Percentiles rank a stretch among this genome's conserved stretches.
These are phyloP conservation scores for Solanum habrochaites DNA, from an alignment of 257 asterid genomes.

Conservation along the genomic window DNA sequence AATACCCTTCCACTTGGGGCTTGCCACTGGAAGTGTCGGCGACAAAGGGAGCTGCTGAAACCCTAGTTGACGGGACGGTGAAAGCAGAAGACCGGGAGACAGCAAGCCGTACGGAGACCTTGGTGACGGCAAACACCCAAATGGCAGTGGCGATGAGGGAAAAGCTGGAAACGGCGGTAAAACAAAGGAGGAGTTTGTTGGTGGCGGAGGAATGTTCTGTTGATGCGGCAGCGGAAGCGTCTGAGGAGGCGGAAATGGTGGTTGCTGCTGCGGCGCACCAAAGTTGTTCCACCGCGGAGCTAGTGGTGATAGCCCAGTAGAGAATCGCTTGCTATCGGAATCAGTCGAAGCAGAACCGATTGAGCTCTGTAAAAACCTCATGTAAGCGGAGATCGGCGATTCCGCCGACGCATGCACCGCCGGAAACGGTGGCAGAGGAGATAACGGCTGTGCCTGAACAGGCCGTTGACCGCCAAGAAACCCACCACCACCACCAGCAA, in stretches of 20 bases:
- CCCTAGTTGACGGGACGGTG: conserved; percentile 71
- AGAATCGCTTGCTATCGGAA: neutral
- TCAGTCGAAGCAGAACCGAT: conserved; percentile 1
- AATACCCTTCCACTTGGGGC: conserved; percentile 58
- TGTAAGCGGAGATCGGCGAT: conserved; percentile 47
- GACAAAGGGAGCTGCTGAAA: conserved; percentile 67
- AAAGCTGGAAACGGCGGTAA: conserved; percentile 17
- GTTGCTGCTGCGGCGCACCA: conserved; percentile 1
- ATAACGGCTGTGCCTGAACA: conserved; percentile 15
- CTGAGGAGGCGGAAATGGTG: conserved; percentile 11
- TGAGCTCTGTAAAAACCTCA: conserved; percentile 27
- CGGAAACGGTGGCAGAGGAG: conserved; percentile 62
- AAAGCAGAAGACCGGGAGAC: conserved; percentile 34
- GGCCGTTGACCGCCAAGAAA: conserved; percentile 27
- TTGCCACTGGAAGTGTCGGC: conserved; percentile 59
- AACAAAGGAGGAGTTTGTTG: conserved; percentile 4
- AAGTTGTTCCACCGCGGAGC: conserved; percentile 14
- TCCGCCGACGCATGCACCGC: conserved; percentile 45
- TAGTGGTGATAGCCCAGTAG: neutral
- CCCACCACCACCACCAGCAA: conserved; percentile 3
- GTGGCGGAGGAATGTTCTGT: conserved; percentile 23
- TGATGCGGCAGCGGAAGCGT: conserved; percentile 2
- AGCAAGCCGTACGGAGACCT: conserved; percentile 29
- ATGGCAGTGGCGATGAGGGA: conserved; percentile 40
- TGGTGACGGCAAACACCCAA: conserved; percentile 47